These are phyloP conservation scores for Cryptococcus jaspeensis DNA, from an alignment of 1,284 basidiomycete genomes.

Conservation along the genomic window DNA sequence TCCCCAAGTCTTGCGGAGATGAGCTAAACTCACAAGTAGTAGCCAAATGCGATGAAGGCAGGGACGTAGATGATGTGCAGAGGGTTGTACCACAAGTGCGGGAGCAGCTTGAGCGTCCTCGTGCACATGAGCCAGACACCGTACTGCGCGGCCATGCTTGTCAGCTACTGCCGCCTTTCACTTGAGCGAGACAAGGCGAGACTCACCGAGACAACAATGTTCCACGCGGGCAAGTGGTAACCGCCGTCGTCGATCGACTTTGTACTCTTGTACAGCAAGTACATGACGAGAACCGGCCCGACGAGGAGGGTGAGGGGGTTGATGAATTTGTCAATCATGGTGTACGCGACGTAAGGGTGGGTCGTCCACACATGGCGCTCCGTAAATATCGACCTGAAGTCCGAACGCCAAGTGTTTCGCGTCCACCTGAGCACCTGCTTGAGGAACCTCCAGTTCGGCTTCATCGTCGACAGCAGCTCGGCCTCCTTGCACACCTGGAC, in stretches of 20 bases:
- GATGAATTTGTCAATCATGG: slow-evolving; percentile 90
- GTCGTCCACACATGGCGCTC: slow-evolving; percentile 82
- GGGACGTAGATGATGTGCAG: slow-evolving; percentile 84
- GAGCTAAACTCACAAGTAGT: slow-evolving; percentile 54
- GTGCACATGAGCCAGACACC: slow-evolving; percentile 77
- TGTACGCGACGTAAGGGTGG: slow-evolving; percentile 87
- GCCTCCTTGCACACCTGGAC: slow-evolving; percentile 88
- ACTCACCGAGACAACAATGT: slow-evolving; percentile 60
- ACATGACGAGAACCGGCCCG: slow-evolving; percentile 72
- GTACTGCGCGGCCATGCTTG: slow-evolving; percentile 55
- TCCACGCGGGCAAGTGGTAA: slow-evolving; percentile 88
- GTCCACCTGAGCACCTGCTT: slow-evolving; percentile 92
- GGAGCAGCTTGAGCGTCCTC: slow-evolving; percentile 79
- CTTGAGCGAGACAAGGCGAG: neutral
- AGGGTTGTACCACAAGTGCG: slow-evolving; percentile 81
- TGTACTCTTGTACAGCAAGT: slow-evolving; percentile 75
- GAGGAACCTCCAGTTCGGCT: slow-evolving; percentile 90
- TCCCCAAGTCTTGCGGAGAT: neutral
- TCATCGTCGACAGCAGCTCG: slow-evolving; percentile 88
- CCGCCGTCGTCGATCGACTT: slow-evolving; percentile 67
- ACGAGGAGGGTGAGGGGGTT: slow-evolving; percentile 84
- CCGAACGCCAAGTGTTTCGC: slow-evolving; percentile 86
- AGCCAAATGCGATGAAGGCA: slow-evolving; percentile 86
- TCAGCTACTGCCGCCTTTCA: neutral
- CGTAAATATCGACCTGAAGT: slow-evolving; percentile 81